Evolutionary conservation across 228 moss, liverwort and hornwort species (phyloP).

Genomic region (Sphagnum magellanicum): DNA sequence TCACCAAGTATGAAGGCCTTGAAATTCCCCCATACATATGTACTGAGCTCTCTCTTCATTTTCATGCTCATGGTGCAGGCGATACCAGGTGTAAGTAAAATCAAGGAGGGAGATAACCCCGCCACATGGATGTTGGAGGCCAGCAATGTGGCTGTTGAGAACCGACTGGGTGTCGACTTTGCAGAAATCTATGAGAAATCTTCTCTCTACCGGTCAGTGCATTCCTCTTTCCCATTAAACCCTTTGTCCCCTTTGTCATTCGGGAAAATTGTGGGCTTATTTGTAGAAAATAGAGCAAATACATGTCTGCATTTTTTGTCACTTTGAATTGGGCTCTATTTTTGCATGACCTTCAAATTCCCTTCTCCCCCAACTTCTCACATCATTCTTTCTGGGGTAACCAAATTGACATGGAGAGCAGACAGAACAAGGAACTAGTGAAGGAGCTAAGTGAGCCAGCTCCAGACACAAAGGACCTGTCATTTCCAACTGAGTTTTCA

Average conservation of each 20-base stretch:
- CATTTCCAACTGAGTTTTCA: slow-evolving; percentile 24
- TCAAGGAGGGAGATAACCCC: slow-evolving; percentile 41
- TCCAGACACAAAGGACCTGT: slow-evolving; percentile 24
- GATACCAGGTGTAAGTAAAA: slow-evolving; percentile 27
- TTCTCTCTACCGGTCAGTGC: slow-evolving; percentile 27
- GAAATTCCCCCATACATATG: too few relatives aligned
- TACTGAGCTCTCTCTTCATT: too few relatives aligned
- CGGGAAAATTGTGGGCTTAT: too few relatives aligned
- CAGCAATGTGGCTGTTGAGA: slow-evolving; percentile 20
- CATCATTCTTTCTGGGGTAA: neutral
- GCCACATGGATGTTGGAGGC: slow-evolving; percentile 50
- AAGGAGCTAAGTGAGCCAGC: slow-evolving; percentile 25
- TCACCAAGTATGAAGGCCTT: too few relatives aligned
- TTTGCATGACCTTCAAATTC: too few relatives aligned
- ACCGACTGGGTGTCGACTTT: slow-evolving; percentile 26
- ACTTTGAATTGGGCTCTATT: too few relatives aligned
- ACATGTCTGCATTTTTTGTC: too few relatives aligned
- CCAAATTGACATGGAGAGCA: neutral
- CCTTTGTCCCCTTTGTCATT: neutral
- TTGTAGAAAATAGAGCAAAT: too few relatives aligned
- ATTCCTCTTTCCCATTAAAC: neutral
- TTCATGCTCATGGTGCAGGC: slow-evolving; percentile 7
- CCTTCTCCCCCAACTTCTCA: neutral
- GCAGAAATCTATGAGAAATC: slow-evolving; percentile 35
- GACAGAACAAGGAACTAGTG: slow-evolving; percentile 27